These are phyloP conservation scores for Fusarium pseudograminearum DNA, from an alignment of 2,329 filamentous ascomycete genomes.

Conservation along the genomic window DNA sequence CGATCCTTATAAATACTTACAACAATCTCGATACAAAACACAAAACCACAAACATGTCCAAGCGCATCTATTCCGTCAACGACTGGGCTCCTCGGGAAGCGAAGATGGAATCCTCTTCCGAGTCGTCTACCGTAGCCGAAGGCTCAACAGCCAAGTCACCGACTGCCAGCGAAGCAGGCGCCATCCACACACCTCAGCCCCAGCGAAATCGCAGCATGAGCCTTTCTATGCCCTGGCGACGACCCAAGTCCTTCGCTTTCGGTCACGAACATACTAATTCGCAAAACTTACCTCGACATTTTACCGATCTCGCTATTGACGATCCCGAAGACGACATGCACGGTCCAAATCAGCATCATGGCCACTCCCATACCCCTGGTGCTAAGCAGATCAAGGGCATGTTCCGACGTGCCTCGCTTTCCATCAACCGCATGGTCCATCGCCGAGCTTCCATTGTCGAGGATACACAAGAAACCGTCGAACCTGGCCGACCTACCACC, in stretches of 20 bases:
- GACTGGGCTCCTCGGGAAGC: conserved; percentile 62
- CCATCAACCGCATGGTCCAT: conserved; percentile 65
- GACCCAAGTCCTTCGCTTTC: conserved; percentile 59
- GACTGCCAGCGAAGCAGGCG: conserved; percentile 18
- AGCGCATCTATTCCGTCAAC: conserved; percentile 55
- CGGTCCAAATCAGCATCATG: conserved; percentile 46
- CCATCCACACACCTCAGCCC: conserved; percentile 35
- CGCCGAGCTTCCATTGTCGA: conserved; percentile 59
- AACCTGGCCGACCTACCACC: conserved; percentile 56
- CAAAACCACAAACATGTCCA: conserved; percentile 47
- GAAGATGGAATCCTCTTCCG: conserved; percentile 46
- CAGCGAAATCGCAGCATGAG: conserved; percentile 63
- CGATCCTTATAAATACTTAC: not conserved
- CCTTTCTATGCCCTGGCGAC: conserved; percentile 63
- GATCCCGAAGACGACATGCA: conserved; percentile 47
- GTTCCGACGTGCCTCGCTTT: conserved; percentile 67
- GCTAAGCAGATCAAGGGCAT: conserved; percentile 60
- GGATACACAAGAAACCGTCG: conserved; percentile 39
- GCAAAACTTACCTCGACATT: conserved; percentile 46
- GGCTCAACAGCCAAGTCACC: conserved; percentile 22
- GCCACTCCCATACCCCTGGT: conserved; percentile 46
- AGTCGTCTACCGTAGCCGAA: conserved; percentile 30
- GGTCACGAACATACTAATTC: conserved; percentile 52
- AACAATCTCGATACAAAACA: not conserved
- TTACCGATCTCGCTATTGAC: conserved; percentile 52